Evolutionary conservation across 2,329 filamentous ascomycete species (phyloP).

Genomic region (Scedosporium boydii): DNA sequence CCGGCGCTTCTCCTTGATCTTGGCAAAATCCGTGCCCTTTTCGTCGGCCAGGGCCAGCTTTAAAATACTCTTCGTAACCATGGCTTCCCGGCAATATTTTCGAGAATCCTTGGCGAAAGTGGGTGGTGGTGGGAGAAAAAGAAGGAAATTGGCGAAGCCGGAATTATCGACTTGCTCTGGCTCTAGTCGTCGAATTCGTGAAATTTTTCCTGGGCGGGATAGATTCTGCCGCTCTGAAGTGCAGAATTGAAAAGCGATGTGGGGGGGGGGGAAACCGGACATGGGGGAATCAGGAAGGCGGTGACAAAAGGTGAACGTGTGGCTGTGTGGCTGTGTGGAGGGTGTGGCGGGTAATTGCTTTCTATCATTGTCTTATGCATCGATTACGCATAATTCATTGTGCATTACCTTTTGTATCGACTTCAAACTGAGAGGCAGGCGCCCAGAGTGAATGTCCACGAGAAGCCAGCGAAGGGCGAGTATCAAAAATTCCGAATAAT

Average conservation of each 20-base stretch:
- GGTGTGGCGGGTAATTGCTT: no score
- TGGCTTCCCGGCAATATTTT: slow-evolving; percentile 11
- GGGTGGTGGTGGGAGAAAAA: neutral
- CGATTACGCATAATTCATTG: neutral
- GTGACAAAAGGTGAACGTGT: neutral
- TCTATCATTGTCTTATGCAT: no score
- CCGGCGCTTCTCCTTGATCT: slow-evolving; percentile 39
- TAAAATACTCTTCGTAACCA: slow-evolving; percentile 38
- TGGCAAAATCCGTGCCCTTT: slow-evolving; percentile 43
- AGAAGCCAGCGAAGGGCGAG: no score
- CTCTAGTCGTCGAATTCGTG: neutral
- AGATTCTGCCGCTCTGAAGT: slow-evolving; percentile 3
- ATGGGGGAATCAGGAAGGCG: neutral
- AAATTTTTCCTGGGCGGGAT: slow-evolving; percentile 5
- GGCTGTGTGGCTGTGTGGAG: neutral
- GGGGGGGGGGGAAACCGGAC: neutral
- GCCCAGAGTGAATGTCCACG: no score
- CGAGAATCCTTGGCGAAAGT: neutral
- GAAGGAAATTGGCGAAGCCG: neutral
- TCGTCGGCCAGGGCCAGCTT: slow-evolving; percentile 45
- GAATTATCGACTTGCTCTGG: neutral
- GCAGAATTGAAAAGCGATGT: neutral
- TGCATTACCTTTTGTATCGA: neutral
- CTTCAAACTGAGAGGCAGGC: no score
- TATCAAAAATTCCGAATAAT: no score